Evolutionary conservation across 2,329 filamentous ascomycete species (phyloP), one percentile per base, ranked within the genome.

Genomic region (Monosporascus sp.): DNA sequence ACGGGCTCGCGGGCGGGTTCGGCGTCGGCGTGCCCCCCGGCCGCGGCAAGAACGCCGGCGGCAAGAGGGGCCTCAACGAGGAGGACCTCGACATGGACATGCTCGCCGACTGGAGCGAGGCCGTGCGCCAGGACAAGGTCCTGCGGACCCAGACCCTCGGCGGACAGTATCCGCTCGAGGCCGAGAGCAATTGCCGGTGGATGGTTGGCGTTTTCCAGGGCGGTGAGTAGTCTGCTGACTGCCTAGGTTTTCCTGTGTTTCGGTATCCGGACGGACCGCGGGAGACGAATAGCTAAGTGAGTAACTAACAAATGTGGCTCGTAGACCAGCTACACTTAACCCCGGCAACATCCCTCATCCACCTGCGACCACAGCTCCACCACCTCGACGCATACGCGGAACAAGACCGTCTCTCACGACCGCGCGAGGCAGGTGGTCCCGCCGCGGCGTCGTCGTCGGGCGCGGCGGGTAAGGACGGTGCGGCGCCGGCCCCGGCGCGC

Each of bases 181-280:
- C 86, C 59, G 82, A 87, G 59, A 87, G 87, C 22, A 87, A 90
- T 44, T 68, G 64, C 48, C 62, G 65, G 60, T 96, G 96, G 74
- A 95, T 97, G 85, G 80, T 97, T 49, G 94, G 91, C 27, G 87
- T 91, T n/a, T 97, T 97, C 68, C 83, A 87, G 67, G 87, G 87
- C 50, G 83, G 90, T 93, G 71, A 62, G 84, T n/a, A n/a, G n/a
- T n/a, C n/a, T n/a, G n/a, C n/a, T n/a, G n/a, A n/a, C n/a, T n/a
- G n/a, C n/a, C n/a, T n/a, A n/a, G n/a, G n/a, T n/a, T n/a, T n/a
- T n/a, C n/a, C n/a, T n/a, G n/a, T n/a, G n/a, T n/a, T n/a, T n/a
- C n/a, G n/a, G n/a, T n/a, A n/a, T n/a, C n/a, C n/a, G n/a, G n/a
- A n/a, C n/a, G n/a, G n/a, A n/a, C n/a, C n/a, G n/a, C n/a, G n/a